Percentiles rank a stretch among this genome's conserved stretches.
These are phyloP conservation scores for Solanum ossicruentum DNA, from an alignment of 257 asterid species.

Conservation along the genomic window DNA sequence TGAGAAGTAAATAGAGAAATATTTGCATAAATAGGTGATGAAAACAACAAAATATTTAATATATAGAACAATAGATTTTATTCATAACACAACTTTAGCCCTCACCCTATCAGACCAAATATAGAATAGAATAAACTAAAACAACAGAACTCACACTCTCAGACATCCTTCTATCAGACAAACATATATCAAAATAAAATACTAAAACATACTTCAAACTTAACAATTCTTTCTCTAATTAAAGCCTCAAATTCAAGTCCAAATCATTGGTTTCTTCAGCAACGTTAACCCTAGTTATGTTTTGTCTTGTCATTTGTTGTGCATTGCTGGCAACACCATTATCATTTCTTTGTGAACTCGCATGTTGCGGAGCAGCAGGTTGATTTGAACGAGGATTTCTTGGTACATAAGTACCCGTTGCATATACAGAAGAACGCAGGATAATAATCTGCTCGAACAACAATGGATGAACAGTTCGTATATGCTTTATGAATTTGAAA, in stretches of 20 bases:
- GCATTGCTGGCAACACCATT: too few species aligned
- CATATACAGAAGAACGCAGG: not conserved
- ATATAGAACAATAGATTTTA: not conserved
- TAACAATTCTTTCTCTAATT: too few species aligned
- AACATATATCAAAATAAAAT: not conserved
- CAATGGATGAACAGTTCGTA: not conserved
- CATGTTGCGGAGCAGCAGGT: not conserved
- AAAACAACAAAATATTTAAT: not conserved
- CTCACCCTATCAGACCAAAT: not conserved
- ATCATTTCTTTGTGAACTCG: not conserved
- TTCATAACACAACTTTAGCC: not conserved
- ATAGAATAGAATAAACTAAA: not conserved
- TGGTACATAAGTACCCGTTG: not conserved
- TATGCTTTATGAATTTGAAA: not conserved
- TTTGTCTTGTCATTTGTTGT: not conserved
- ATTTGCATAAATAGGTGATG: not conserved
- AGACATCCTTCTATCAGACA: not conserved
- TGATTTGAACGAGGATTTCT: not conserved
- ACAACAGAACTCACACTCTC: not conserved
- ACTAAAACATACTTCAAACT: not conserved
- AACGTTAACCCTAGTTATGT: not conserved
- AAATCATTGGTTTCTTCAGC: too few species aligned
- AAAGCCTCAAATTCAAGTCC: too few species aligned
- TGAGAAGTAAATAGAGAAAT: not conserved
- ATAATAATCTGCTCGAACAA: not conserved